Evolutionary conservation across 2,329 filamentous ascomycete species (phyloP).

Genomic region (Phoma sp.): DNA sequence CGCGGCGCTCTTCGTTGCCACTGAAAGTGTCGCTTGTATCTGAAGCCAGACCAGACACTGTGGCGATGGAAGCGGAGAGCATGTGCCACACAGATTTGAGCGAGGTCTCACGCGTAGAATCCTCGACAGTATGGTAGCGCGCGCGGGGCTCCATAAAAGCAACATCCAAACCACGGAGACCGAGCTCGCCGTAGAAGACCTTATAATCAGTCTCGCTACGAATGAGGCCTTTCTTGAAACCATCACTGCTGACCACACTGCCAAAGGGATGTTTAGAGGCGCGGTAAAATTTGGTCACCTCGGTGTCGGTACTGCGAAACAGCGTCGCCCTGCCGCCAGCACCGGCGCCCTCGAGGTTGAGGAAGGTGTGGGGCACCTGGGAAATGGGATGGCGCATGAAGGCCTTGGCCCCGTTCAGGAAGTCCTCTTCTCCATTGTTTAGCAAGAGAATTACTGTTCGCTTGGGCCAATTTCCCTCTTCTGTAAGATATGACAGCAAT

Average conservation of each 20-base stretch:
- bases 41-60: slow-evolving; percentile 72
- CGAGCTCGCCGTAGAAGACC: slow-evolving; percentile 77
- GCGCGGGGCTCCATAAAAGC: slow-evolving; percentile 88
- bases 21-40: slow-evolving; percentile 72
- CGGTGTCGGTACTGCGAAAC: slow-evolving; percentile 85
- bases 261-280: slow-evolving; percentile 79
- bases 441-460: slow-evolving; percentile 83
- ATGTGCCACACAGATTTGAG: slow-evolving; percentile 84
- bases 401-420: slow-evolving; percentile 81
- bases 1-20: slow-evolving; percentile 62
- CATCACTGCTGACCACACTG: slow-evolving; percentile 80
- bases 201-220: slow-evolving; percentile 89
- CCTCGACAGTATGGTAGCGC: slow-evolving; percentile 89
- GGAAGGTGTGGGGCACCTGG: slow-evolving; percentile 81
- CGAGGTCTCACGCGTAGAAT: slow-evolving; percentile 82
- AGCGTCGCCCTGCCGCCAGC: slow-evolving; percentile 86
- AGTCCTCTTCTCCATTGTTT: slow-evolving; percentile 97
- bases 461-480: slow-evolving; percentile 70
- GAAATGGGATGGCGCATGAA: slow-evolving; percentile 84
- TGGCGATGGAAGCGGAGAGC: slow-evolving; percentile 81
- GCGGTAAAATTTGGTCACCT: slow-evolving; percentile 81
- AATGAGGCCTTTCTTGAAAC: slow-evolving; percentile 79
- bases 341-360: slow-evolving; percentile 94
- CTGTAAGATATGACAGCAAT: slow-evolving; percentile 83
- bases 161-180: slow-evolving; percentile 86